A percentile compares a stretch with the other conserved stretches of the same genome.
phyloP scores from a whole-genome alignment of 768 basidiomycete genomes.

The Lactifluus echinatus region DNA sequence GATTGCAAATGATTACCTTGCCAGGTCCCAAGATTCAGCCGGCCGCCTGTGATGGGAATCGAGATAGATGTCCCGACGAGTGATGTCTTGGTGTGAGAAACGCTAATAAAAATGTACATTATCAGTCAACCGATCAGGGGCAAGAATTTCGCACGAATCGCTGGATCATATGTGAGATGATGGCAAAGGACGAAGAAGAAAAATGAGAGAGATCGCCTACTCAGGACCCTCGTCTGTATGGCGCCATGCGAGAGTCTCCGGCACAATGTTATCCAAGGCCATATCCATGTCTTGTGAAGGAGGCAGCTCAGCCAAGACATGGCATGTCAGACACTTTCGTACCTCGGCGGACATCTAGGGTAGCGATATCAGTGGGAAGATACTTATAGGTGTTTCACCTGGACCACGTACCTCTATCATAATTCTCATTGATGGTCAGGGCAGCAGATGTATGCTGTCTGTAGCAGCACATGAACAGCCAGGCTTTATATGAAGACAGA shows the following conservation, averaged over 20 bases:
- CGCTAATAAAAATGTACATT: conserved; percentile 38
- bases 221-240: conserved; percentile 92
- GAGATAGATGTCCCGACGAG: conserved; percentile 77
- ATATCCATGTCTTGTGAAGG: conserved; percentile 76
- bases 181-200: neutral
- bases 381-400: neutral
- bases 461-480: neutral
- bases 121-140: neutral
- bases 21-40: conserved; percentile 84
- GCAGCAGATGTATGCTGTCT: conserved; percentile 75
- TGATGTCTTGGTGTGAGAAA: conserved; percentile 85
- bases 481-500: neutral
- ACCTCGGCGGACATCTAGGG: conserved; percentile 39
- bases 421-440: conserved; percentile 85
- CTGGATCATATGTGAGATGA: conserved; percentile 1
- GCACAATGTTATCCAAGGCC: conserved; percentile 84
- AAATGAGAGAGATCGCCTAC: conserved; percentile 35
- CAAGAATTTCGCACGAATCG: conserved; percentile 6
- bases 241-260: conserved; percentile 70
- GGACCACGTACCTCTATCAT: conserved; percentile 49
- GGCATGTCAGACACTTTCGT: conserved; percentile 4
- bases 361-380: neutral
- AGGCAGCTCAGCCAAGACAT: conserved; percentile 24
- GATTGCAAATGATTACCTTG: conserved; percentile 48
- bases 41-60: conserved; percentile 74